These are phyloP conservation scores for Saturnispora hagleri DNA, from an alignment of 805 yeast genomes.

Conservation along the genomic window DNA sequence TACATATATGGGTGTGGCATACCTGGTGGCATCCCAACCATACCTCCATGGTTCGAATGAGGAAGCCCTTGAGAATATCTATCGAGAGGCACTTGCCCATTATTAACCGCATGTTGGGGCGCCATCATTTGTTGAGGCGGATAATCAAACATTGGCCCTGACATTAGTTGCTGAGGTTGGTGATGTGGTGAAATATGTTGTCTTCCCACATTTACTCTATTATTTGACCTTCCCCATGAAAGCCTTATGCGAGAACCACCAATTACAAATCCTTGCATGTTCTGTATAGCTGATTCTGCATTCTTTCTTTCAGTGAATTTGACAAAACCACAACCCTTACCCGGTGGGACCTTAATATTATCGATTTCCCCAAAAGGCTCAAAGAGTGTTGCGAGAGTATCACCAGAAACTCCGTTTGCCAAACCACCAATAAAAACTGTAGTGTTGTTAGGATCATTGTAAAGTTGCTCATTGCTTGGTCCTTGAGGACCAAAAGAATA, in stretches of 20 bases:
- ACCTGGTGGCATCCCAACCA: constrained; percentile 23
- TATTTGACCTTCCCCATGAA: constrained; percentile 60
- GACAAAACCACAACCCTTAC: constrained; percentile 75
- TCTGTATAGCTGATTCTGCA: constrained; percentile 69
- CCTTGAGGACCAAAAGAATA: constrained; percentile 8
- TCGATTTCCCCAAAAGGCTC: constrained; percentile 65
- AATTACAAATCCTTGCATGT: constrained; percentile 70
- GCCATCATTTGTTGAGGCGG: constrained; percentile 7
- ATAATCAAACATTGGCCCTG: constrained; percentile 20
- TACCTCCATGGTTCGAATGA: constrained; percentile 12
- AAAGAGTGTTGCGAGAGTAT: constrained; percentile 50
- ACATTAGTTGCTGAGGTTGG: constrained; percentile 12
- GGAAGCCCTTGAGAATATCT: not conserved
- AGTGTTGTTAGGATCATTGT: constrained; percentile 60
- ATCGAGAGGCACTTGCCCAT: not conserved
- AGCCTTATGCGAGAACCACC: constrained; percentile 67
- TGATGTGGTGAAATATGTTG: constrained; percentile 11
- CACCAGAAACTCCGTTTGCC: constrained; percentile 54
- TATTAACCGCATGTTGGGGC: constrained; percentile 6
- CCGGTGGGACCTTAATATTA: constrained; percentile 67
- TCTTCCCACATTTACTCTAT: constrained; percentile 14
- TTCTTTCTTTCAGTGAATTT: constrained; percentile 57
- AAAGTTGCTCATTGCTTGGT: constrained; percentile 10
- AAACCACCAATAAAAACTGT: constrained; percentile 65
- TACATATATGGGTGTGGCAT: constrained; percentile 26